Evolutionary conservation across 352 stramenopile species (phyloP).

Genomic region (Blastocystis sp.): DNA sequence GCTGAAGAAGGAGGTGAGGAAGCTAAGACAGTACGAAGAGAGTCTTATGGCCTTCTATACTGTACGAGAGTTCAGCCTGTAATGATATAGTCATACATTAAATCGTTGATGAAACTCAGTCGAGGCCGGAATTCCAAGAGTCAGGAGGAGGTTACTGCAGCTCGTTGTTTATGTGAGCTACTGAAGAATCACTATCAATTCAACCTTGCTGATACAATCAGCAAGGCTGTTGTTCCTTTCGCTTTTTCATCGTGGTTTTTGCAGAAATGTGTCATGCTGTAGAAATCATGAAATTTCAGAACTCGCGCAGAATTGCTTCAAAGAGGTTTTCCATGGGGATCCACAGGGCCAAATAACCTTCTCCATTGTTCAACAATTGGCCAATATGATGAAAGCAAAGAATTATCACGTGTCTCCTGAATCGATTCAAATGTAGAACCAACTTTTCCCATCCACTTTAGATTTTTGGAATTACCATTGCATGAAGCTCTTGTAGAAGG

Average conservation of each 20-base stretch:
- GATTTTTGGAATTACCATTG: conserved; percentile 27
- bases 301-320: neutral
- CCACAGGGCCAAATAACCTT: conserved; percentile 30
- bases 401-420: neutral
- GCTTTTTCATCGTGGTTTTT: neutral
- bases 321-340: conserved; percentile 22
- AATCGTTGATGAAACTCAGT: neutral
- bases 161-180: neutral
- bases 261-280: neutral
- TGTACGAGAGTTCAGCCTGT: neutral
- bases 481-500: neutral
- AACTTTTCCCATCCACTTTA: neutral
- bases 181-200: conserved; percentile 47
- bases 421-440: neutral
- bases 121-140: neutral
- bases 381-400: neutral
- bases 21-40: conserved; percentile 33
- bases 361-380: conserved; percentile 19
- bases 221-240: conserved; percentile 29
- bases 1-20: conserved; percentile 28
- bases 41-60: conserved; percentile 6
- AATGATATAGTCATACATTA: neutral
- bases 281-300: neutral
- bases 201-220: conserved; percentile 28
- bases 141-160: neutral